Conservation (phyloP, 2,329 filamentous ascomycete genomes). For the Penicillium rolfsii region DNA sequence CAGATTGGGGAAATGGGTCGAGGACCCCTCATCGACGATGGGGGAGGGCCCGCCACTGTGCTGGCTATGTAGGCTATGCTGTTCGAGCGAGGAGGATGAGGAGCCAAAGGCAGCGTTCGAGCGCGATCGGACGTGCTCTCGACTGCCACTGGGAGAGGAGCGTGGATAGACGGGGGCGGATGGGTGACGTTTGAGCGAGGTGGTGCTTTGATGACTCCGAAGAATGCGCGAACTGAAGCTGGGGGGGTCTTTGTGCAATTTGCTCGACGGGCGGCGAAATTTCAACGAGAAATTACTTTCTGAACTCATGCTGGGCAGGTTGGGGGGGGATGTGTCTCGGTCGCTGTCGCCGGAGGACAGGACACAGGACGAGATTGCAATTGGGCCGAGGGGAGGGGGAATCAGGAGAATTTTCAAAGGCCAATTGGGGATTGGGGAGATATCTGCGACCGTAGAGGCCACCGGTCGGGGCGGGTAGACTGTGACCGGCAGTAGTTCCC, state of each 20-base stretch:
- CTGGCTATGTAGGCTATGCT: conserved; percentile 16
- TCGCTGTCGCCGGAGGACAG: conserved; percentile 25
- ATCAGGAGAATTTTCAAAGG: conserved; percentile 28
- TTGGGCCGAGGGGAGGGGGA: conserved; percentile 32
- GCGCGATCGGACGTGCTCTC: conserved; percentile 50
- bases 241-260: conserved; percentile 51
- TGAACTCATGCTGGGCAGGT: conserved; percentile 40
- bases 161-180: conserved; percentile 52
- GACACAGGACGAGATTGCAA: conserved; percentile 28
- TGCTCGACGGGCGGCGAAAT: conserved; percentile 47
- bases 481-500: background rate
- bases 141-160: conserved; percentile 43
- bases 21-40: conserved; percentile 37
- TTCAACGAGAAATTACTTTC: conserved; percentile 42
- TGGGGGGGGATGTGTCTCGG: background rate
- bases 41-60: conserved; percentile 46
- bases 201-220: conserved; percentile 48
- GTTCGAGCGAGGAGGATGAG: conserved; percentile 53
- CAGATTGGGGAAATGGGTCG: conserved; percentile 33
- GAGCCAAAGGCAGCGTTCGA: conserved; percentile 51
- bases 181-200: conserved; percentile 51
- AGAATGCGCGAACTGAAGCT: conserved; percentile 46
- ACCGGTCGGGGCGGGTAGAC: conserved; percentile 1
- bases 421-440: conserved; percentile 15
- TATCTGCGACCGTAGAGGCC: conserved; percentile 2